Evolutionary conservation across 352 stramenopile species (phyloP).

Genomic region (Globisporangium rhizosaccharum): DNA sequence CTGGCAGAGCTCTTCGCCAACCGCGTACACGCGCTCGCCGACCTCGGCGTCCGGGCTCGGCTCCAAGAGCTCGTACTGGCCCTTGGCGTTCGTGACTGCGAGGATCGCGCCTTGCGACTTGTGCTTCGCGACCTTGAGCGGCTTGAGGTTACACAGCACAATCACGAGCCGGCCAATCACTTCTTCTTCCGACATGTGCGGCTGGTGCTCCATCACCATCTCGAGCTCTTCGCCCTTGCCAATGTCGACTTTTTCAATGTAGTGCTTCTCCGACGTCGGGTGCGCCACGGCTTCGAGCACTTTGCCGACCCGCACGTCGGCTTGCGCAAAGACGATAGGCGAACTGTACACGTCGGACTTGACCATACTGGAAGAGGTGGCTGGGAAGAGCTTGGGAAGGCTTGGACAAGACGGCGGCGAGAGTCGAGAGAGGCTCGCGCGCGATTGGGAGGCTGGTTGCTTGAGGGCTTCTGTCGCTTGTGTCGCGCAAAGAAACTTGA

Average conservation of each 20-base stretch:
- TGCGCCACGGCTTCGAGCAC: conserved; percentile 63
- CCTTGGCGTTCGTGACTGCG: conserved; percentile 43
- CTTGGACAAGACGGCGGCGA: neutral
- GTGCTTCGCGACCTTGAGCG: conserved; percentile 58
- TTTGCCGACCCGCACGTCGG: conserved; percentile 68
- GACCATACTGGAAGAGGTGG: conserved; percentile 30
- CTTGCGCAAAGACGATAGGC: conserved; percentile 59
- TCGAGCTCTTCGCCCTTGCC: conserved; percentile 68
- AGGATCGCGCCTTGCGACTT: conserved; percentile 67
- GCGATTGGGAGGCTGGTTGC: no score
- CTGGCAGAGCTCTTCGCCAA: conserved; percentile 60
- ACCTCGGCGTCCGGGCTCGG: conserved; percentile 55
- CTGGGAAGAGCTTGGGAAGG: conserved; percentile 2
- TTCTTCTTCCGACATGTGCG: conserved; percentile 72
- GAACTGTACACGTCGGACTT: conserved; percentile 77
- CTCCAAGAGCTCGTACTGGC: conserved; percentile 56
- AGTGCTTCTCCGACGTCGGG: conserved; percentile 65
- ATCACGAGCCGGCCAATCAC: conserved; percentile 62
- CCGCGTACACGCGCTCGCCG: conserved; percentile 67
- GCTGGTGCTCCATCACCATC: conserved; percentile 76
- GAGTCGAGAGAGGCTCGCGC: neutral
- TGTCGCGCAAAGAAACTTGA: conserved; percentile 35
- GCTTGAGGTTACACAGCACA: conserved; percentile 75
- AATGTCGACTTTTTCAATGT: conserved; percentile 72
- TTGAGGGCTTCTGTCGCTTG: conserved; percentile 21